Evolutionary conservation across 495 filamentous ascomycete species (phyloP).

Genomic region (Entonaema liquescens): DNA sequence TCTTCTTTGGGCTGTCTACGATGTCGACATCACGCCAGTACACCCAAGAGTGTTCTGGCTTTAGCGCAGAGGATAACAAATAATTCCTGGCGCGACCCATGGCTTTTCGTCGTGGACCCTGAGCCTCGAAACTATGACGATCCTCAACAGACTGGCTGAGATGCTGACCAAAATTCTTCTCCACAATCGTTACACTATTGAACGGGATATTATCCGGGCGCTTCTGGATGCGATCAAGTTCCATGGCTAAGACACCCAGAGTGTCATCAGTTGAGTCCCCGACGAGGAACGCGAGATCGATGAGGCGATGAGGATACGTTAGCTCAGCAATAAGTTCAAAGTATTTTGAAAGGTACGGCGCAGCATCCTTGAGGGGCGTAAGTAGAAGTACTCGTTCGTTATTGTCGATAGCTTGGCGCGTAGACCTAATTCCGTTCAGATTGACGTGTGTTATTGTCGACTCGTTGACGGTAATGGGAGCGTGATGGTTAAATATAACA

Average conservation of each 20-base stretch:
- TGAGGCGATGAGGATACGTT: conserved; percentile 93
- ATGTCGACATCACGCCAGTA: conserved; percentile 99
- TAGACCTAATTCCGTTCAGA: conserved; percentile 86
- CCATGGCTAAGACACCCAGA: conserved; percentile 76
- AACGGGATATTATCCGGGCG: conserved; percentile 81
- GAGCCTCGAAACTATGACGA: conserved; percentile 85
- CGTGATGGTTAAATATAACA: conserved; percentile 94
- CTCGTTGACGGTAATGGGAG: conserved; percentile 82
- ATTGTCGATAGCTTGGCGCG: conserved; percentile 76
- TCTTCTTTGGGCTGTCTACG: conserved; percentile 82
- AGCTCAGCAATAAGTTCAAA: conserved; percentile 92
- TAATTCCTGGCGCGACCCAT: conserved; percentile 94
- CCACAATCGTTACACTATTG: conserved; percentile 79
- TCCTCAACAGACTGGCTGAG: conserved; percentile 79
- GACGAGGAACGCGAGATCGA: conserved; percentile 94
- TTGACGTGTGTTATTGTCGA: conserved; percentile 79
- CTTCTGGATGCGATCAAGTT: conserved; percentile 89
- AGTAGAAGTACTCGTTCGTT: conserved; percentile 93
- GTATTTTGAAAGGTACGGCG: conserved; percentile 80
- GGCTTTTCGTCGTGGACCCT: conserved; percentile 88
- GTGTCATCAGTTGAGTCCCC: conserved; percentile 92
- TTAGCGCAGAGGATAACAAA: conserved; percentile 82
- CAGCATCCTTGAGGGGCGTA: conserved; percentile 91
- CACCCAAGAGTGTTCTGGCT: conserved; percentile 96
- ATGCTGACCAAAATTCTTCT: conserved; percentile 85